Base-by-base conservation (phyloP, 1,284 basidiomycete genomes). In the Apiotrichum laibachii region DNA sequence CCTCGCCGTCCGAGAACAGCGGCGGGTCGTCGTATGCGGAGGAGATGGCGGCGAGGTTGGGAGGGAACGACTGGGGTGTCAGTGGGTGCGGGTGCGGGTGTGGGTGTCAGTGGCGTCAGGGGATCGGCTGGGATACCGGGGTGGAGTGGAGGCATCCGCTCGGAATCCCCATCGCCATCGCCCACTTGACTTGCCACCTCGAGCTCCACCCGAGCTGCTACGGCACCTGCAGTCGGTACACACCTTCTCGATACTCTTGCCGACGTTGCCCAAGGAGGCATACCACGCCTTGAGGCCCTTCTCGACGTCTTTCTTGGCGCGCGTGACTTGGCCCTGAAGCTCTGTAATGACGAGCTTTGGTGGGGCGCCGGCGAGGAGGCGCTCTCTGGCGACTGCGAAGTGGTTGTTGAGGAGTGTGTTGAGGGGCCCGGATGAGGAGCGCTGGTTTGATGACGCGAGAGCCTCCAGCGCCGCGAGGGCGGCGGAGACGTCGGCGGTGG, bases 211-310 rank as follows among this genome's bases (percentile, higher is more conserved):
- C 3, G 7, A 31, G 4, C 26, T 31, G 26, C 26, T 16, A 37
- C 37, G 37, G 10, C 37, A n/a, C 31, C 34, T 5, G 18, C 37
- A 26, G 10, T 2, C 19, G n/a, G n/a, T 11, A 59, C 75, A 48
- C 54, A 90, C 92, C 87, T 94, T 96, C 73, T 96, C 92, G 67
- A 95, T 76, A 0, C 85, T 83, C 77, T 93, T 95, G 34, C 90
- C 90, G 40, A 92, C 82, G 65, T 85, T 85, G 19, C 85, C 84
- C 8, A 94, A 78, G 1, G 86, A 85, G 26, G 82, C 84, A 70
- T 93, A 90, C 54, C 92, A 83, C 66, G 91, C 90, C 77, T 93
- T 95, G 80, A 93, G 86, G 1, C 86, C 83, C 50, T 92, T 89
- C 63, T 92, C 90, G 0, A 92, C 81, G 57, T 91, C 89, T 75